Evolutionary conservation across 2,329 filamentous ascomycete species (phyloP).

Genomic region (Pestalotiopsis sp.): DNA sequence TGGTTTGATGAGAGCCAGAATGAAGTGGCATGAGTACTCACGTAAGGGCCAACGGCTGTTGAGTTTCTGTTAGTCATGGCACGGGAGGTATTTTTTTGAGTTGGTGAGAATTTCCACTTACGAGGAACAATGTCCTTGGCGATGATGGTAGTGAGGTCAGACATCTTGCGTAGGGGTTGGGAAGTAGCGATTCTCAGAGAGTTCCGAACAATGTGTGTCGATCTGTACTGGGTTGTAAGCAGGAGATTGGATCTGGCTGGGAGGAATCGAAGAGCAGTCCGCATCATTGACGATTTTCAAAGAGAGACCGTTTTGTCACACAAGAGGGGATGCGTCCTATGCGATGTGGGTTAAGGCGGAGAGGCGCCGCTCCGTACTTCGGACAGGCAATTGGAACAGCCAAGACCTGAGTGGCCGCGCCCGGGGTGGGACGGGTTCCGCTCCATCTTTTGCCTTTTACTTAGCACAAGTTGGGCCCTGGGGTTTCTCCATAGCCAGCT

Average conservation of each 20-base stretch:
- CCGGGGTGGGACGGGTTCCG: background rate
- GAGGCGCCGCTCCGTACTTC: slow-evolving; percentile 11
- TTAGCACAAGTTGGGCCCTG: background rate
- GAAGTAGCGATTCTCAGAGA: slow-evolving; percentile 24
- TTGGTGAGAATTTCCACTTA: slow-evolving; percentile 38
- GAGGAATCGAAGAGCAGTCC: background rate
- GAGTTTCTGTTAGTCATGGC: slow-evolving; percentile 12
- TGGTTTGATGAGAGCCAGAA: background rate
- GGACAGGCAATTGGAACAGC: slow-evolving; percentile 1
- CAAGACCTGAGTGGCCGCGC: background rate
- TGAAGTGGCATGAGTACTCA: slow-evolving; percentile 37
- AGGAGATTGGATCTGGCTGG: slow-evolving; percentile 1
- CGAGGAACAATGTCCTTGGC: slow-evolving; percentile 62
- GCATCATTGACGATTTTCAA: background rate
- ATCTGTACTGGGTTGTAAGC: slow-evolving; percentile 13
- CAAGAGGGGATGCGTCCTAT: slow-evolving; percentile 6
- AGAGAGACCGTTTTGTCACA: background rate
- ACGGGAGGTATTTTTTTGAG: slow-evolving; percentile 26
- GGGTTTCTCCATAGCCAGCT: background rate
- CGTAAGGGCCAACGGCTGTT: slow-evolving; percentile 65
- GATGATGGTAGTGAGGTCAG: slow-evolving; percentile 50
- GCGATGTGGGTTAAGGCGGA: slow-evolving; percentile 1
- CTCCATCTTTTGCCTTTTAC: background rate
- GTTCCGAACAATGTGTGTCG: slow-evolving; percentile 17
- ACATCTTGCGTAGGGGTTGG: slow-evolving; percentile 43